A percentile compares a stretch with the other conserved stretches of the same genome.
phyloP scores from a whole-genome alignment of 768 basidiomycete genomes.

The Leccinum uliginosum region DNA sequence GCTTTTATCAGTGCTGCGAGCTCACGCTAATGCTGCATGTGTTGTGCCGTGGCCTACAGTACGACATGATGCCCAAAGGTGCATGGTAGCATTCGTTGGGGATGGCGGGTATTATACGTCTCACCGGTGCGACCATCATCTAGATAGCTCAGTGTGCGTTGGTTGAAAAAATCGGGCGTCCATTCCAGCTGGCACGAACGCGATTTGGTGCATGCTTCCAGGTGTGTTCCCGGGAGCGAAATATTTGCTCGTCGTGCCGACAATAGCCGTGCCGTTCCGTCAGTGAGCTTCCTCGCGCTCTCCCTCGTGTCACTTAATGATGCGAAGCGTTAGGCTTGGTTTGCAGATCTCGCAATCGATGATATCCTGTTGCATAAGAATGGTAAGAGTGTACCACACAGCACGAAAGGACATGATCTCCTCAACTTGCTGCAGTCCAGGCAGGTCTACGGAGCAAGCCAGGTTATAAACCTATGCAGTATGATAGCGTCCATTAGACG shows the following conservation, averaged over 20 bases:
- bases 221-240: constrained; percentile 39
- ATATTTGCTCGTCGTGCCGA: constrained; percentile 64
- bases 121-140: too few relatives aligned
- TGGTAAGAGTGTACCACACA: constrained; percentile 82
- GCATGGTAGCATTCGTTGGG: too few relatives aligned
- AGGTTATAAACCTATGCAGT: constrained; percentile 75
- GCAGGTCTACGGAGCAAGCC: constrained; percentile 75
- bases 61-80: too few relatives aligned
- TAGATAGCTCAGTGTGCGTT: too few relatives aligned
- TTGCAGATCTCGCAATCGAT: constrained; percentile 76
- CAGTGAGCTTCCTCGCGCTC: constrained; percentile 33
- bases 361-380: constrained; percentile 76
- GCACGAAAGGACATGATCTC: constrained; percentile 79
- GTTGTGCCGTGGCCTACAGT: too few relatives aligned
- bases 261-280: constrained; percentile 59
- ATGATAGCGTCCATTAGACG: constrained; percentile 76
- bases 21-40: too few relatives aligned
- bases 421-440: constrained; percentile 74
- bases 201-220: too few relatives aligned
- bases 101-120: too few relatives aligned
- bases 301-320: constrained; percentile 80
- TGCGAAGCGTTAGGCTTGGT: constrained; percentile 73
- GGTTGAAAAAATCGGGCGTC: too few relatives aligned
- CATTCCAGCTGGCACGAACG: too few relatives aligned
- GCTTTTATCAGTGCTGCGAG: too few relatives aligned